phyloP scores from a whole-genome alignment of 257 asterid genomes.

The Knoxia roxburghii region DNA sequence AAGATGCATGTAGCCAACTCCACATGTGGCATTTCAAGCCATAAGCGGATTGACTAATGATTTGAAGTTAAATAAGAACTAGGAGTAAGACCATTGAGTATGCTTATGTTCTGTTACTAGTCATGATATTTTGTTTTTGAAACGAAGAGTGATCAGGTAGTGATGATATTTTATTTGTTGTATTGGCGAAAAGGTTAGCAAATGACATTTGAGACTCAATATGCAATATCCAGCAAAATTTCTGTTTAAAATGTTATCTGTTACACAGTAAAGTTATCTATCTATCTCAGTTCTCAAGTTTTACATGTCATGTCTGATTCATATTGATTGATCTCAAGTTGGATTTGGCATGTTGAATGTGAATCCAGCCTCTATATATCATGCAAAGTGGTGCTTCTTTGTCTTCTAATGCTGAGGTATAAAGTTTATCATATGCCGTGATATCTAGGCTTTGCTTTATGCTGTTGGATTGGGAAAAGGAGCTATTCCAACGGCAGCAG shows the following conservation, averaged over 20 bases:
- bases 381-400: too few relatives aligned
- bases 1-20: too few relatives aligned
- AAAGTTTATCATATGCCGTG: not conserved
- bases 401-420: not conserved
- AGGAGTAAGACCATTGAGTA: not conserved
- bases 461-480: slow-evolving; percentile 98
- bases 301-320: not conserved
- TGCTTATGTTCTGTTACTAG: not conserved
- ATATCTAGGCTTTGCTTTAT: slow-evolving; percentile 71
- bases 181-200: not conserved
- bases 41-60: not conserved
- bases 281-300: not conserved
- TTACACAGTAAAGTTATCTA: not conserved
- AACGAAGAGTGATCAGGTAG: not conserved
- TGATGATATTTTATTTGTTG: not conserved
- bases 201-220: not conserved
- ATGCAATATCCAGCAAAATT: not conserved
- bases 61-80: not conserved
- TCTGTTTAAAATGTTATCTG: not conserved
- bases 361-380: not conserved
- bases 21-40: too few relatives aligned
- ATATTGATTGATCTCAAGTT: not conserved
- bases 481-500: slow-evolving; percentile 98
- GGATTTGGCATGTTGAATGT: not conserved
- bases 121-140: not conserved